These are phyloP conservation scores for Basipetospora sp. DNA, from an alignment of 2,329 filamentous ascomycete genomes.

Conservation along the genomic window DNA sequence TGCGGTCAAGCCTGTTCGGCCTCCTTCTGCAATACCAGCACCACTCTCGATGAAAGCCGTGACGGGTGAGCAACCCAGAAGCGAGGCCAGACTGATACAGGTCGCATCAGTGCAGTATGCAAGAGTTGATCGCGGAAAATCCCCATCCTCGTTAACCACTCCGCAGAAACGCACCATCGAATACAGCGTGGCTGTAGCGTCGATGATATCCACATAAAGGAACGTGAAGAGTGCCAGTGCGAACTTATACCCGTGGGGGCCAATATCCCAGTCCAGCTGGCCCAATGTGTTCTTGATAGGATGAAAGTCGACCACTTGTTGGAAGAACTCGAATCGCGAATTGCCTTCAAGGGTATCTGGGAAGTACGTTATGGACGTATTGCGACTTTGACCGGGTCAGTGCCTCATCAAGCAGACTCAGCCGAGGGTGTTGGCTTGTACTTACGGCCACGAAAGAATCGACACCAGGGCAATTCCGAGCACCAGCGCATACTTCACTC, in stretches of 20 bases:
- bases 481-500: slow-evolving; percentile 60
- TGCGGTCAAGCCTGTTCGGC: slow-evolving; percentile 70
- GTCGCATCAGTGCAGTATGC: slow-evolving; percentile 76
- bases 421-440: slow-evolving; percentile 9
- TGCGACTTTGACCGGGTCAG: slow-evolving; percentile 28
- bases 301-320: slow-evolving; percentile 55
- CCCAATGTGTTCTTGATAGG: slow-evolving; percentile 50
- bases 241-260: slow-evolving; percentile 43
- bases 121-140: slow-evolving; percentile 72
- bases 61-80: slow-evolving; percentile 66
- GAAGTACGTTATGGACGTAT: slow-evolving; percentile 59
- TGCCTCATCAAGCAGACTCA: no score
- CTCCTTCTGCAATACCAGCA: slow-evolving; percentile 77
- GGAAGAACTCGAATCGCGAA: slow-evolving; percentile 56
- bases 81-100: slow-evolving; percentile 60
- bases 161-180: slow-evolving; percentile 77
- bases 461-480: slow-evolving; percentile 59
- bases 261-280: slow-evolving; percentile 52
- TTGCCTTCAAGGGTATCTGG: slow-evolving; percentile 51
- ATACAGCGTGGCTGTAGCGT: slow-evolving; percentile 74
- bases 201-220: slow-evolving; percentile 79
- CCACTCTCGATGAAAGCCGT: slow-evolving; percentile 83
- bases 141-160: slow-evolving; percentile 69
- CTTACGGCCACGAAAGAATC: slow-evolving; percentile 59
- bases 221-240: slow-evolving; percentile 58